phyloP scores from a whole-genome alignment of 2,329 filamentous ascomycete species.

The Tolypocladium sp. region DNA sequence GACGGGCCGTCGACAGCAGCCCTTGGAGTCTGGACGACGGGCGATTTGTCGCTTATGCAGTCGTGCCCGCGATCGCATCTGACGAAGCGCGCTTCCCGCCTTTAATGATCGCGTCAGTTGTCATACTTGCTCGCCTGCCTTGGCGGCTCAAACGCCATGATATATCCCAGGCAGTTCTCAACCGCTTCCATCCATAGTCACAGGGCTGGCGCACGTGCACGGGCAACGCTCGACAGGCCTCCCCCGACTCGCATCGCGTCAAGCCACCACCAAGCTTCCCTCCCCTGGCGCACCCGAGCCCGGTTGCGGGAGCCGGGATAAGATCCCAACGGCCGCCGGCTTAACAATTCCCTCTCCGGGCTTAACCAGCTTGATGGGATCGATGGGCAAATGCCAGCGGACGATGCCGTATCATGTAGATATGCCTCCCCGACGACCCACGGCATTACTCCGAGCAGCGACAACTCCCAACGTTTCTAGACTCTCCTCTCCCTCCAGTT shows the following conservation, averaged over 20 bases:
- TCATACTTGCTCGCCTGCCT: background rate
- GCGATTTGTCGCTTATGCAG: background rate
- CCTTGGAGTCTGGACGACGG: background rate
- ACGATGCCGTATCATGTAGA: background rate
- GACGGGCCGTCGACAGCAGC: background rate
- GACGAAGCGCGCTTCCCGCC: background rate
- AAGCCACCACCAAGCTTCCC: background rate
- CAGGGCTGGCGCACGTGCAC: no score
- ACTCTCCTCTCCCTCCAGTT: no score
- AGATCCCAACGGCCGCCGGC: no score
- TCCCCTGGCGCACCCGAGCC: background rate
- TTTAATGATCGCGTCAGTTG: background rate
- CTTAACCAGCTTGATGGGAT: no score
- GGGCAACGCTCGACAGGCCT: background rate
- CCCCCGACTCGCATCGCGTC: background rate
- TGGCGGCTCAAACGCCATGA: background rate
- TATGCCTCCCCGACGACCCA: no score
- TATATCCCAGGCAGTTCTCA: no score
- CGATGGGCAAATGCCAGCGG: background rate
- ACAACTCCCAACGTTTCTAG: background rate
- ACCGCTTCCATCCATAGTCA: no score
- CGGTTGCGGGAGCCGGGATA: background rate
- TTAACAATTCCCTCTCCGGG: no score
- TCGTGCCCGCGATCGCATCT: background rate
- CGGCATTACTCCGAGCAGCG: background rate